Conservation (phyloP, 2,329 filamentous ascomycete species). For the Ilyonectria robusta region DNA sequence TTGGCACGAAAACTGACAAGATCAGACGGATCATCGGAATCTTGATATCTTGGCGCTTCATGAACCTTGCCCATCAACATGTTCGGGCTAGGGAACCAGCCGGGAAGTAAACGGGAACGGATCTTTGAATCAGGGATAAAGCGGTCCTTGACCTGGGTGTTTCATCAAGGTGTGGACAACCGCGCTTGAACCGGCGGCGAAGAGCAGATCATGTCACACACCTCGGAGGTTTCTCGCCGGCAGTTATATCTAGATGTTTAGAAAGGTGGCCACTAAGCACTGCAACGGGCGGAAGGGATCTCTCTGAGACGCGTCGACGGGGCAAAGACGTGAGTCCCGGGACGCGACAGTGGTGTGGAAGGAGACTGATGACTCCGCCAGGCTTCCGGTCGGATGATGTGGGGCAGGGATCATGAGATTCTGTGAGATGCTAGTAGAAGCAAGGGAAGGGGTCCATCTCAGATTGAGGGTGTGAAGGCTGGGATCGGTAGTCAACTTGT, state of each 20-base stretch:
- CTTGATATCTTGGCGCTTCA: constrained; percentile 26
- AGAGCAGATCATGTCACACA: constrained; percentile 23
- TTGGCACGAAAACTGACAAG: neutral
- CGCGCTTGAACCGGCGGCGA: constrained; percentile 21
- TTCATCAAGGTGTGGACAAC: neutral
- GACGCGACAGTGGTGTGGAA: constrained; percentile 39
- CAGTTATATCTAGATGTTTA: constrained; percentile 15
- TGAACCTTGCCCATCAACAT: constrained; percentile 6
- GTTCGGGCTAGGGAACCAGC: neutral
- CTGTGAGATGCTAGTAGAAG: constrained; percentile 43
- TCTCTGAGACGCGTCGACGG: constrained; percentile 34
- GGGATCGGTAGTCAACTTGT: constrained; percentile 30
- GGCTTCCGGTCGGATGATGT: constrained; percentile 47
- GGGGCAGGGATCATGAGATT: constrained; percentile 50
- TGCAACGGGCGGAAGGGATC: constrained; percentile 25
- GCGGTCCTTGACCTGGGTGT: neutral
- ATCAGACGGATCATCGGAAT: constrained; percentile 15
- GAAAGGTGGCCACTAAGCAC: constrained; percentile 20
- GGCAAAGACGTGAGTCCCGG: constrained; percentile 33
- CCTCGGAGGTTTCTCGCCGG: constrained; percentile 43
- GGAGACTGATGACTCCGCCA: constrained; percentile 39
- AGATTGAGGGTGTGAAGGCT: constrained; percentile 43
- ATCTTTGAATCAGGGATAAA: constrained; percentile 5
- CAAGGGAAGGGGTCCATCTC: constrained; percentile 45
- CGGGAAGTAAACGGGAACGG: neutral